Evolutionary conservation across 257 asterid species (phyloP).

Genomic region (Euphrasia confusa): DNA sequence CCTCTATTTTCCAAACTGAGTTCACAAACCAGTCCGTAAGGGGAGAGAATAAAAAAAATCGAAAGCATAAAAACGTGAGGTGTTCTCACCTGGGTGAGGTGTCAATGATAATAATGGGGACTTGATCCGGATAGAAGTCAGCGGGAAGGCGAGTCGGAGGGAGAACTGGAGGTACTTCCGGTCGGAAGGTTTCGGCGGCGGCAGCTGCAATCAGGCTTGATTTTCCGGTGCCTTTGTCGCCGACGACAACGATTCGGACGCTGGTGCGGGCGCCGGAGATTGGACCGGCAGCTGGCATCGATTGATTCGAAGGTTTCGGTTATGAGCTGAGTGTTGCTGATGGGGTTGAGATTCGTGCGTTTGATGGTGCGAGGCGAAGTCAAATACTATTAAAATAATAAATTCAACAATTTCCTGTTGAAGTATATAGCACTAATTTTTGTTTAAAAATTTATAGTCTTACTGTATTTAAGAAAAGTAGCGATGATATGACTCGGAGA

Average conservation of each 20-base stretch:
- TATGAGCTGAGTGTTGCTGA: constrained; percentile 15
- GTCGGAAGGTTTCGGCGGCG: constrained; percentile 79
- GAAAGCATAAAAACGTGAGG: background rate
- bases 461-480: too few relatives aligned
- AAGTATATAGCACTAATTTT: too few relatives aligned
- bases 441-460: too few relatives aligned
- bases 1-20: constrained; percentile 91
- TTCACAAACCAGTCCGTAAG: constrained; percentile 22
- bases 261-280: constrained; percentile 50
- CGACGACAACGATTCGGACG: constrained; percentile 88
- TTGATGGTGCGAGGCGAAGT: constrained; percentile 14
- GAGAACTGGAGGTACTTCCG: constrained; percentile 81
- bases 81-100: constrained; percentile 73
- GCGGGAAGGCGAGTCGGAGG: constrained; percentile 95
- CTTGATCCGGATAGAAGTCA: constrained; percentile 80
- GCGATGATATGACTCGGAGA: too few relatives aligned
- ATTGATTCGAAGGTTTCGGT: constrained; percentile 20
- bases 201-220: constrained; percentile 92
- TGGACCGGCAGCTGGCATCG: constrained; percentile 49
- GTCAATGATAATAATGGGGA: constrained; percentile 77
- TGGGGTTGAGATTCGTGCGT: constrained; percentile 19
- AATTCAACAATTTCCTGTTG: too few relatives aligned
- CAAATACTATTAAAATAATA: background rate
- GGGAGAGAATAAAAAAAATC: background rate
- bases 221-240: constrained; percentile 92